A percentile compares a stretch with the other conserved stretches of the same genome.
Conservation (phyloP, 2,329 filamentous ascomycete species). For the Ceratocystis colombiana region DNA sequence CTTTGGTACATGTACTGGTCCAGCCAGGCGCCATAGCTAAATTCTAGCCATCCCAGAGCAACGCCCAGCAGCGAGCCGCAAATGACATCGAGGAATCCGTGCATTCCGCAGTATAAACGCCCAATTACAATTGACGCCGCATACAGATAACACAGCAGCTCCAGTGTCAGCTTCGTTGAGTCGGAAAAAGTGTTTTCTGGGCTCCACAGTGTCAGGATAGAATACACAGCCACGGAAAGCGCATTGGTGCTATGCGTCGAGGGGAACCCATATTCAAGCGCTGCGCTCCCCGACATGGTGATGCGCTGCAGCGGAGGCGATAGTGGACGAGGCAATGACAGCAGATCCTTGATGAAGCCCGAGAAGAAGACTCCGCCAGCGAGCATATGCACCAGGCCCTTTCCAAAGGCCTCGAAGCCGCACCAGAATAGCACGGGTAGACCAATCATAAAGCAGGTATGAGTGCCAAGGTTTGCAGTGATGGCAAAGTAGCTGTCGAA, state of each 20-base stretch:
- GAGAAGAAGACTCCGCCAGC: conserved; percentile 75
- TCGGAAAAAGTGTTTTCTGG: conserved; percentile 53
- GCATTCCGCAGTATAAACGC: conserved; percentile 95
- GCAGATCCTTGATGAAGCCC: conserved; percentile 87
- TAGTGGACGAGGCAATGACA: conserved; percentile 81
- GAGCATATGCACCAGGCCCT: conserved; percentile 69
- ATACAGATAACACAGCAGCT: conserved; percentile 69
- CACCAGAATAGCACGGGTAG: conserved; percentile 96
- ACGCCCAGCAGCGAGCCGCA: conserved; percentile 70
- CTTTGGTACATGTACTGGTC: conserved; percentile 61
- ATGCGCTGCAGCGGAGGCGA: conserved; percentile 89
- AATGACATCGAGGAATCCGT: conserved; percentile 86
- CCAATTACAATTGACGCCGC: conserved; percentile 82
- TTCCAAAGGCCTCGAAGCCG: conserved; percentile 71
- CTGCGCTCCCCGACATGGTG: conserved; percentile 92
- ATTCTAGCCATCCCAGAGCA: conserved; percentile 49
- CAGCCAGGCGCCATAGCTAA: conserved; percentile 50
- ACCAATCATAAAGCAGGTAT: conserved; percentile 97
- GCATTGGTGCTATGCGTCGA: conserved; percentile 97
- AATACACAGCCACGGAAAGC: conserved; percentile 83
- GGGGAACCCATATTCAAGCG: conserved; percentile 92
- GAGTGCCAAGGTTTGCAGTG: conserved; percentile 89
- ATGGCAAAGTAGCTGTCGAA: conserved; percentile 96
- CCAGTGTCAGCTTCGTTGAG: conserved; percentile 51
- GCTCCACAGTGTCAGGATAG: conserved; percentile 57